Conservation (phyloP, 2,329 filamentous ascomycete genomes). For the Exutisphaerella laricina region DNA sequence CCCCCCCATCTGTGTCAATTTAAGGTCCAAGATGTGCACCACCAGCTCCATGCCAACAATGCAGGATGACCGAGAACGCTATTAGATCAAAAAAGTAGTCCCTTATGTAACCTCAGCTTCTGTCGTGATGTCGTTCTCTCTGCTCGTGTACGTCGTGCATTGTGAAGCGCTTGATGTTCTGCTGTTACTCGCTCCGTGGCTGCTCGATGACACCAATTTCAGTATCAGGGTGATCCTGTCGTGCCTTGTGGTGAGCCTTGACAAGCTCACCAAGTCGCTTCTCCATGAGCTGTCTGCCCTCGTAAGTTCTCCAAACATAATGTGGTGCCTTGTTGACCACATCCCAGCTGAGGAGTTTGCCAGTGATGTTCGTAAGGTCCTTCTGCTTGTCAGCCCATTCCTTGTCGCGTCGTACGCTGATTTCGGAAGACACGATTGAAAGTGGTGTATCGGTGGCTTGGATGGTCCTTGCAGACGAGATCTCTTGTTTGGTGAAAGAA, state of each 20-base stretch:
- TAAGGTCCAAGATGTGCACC: conserved; percentile 4
- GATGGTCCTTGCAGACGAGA: conserved; percentile 70
- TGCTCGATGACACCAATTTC: conserved; percentile 4
- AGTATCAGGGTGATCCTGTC: conserved; percentile 3
- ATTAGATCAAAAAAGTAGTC: neutral
- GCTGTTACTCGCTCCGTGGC: neutral
- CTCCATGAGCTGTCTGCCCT: conserved; percentile 71
- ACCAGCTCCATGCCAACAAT: conserved; percentile 11
- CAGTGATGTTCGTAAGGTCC: conserved; percentile 73
- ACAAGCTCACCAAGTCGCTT: conserved; percentile 69
- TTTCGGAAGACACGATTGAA: conserved; percentile 75
- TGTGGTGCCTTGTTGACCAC: conserved; percentile 79
- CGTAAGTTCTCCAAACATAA: conserved; percentile 71
- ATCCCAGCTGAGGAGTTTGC: conserved; percentile 77
- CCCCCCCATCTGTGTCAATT: neutral
- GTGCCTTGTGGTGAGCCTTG: conserved; percentile 27
- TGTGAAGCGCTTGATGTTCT: conserved; percentile 1
- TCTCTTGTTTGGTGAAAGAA: conserved; percentile 77
- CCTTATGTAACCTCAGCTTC: neutral
- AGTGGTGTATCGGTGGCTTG: conserved; percentile 71
- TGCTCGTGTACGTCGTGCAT: conserved; percentile 7
- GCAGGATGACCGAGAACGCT: neutral
- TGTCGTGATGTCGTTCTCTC: conserved; percentile 1
- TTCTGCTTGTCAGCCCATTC: conserved; percentile 81
- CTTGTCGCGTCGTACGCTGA: conserved; percentile 58